Conservation (phyloP, 768 basidiomycete genomes). For the Cystofilobasidium bisporidii region DNA sequence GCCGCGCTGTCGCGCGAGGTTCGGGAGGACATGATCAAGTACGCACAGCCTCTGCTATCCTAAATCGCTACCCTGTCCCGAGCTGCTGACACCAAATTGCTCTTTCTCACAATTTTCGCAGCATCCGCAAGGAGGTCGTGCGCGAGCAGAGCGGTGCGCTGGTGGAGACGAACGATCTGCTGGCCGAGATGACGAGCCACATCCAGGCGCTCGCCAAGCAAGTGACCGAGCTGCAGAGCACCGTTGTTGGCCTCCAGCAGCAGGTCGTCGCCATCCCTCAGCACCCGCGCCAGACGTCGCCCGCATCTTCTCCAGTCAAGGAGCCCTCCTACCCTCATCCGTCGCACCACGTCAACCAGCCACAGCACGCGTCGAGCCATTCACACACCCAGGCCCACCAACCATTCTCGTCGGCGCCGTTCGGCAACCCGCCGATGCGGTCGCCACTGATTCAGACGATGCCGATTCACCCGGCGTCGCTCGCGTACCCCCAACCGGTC, state of each 20-base stretch:
- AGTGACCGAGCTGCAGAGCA: conserved; percentile 12
- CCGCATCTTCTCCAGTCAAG: not conserved
- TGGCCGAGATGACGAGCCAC: conserved; percentile 14
- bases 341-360: not conserved
- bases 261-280: conserved; percentile 14
- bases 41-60: not conserved
- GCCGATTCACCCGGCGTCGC: conserved; percentile 1
- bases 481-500: conserved; percentile 12
- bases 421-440: conserved; percentile 1
- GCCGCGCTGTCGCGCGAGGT: conserved; percentile 13
- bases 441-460: conserved; percentile 3
- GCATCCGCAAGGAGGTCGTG: conserved; percentile 26
- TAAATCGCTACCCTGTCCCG: too few species aligned
- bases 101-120: not conserved
- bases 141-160: conserved; percentile 19
- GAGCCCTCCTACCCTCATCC: not conserved
- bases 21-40: conserved; percentile 22
- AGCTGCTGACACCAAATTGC: too few species aligned
- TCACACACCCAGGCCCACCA: not conserved
- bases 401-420: not conserved
- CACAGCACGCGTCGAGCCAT: conserved; percentile 3
- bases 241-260: conserved; percentile 12
- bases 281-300: not conserved
- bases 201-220: conserved; percentile 23
- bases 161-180: conserved; percentile 17